Evolutionary conservation across 73 alveolate genomes (phyloP).

Genomic region (Paramecium primaurelia): DNA sequence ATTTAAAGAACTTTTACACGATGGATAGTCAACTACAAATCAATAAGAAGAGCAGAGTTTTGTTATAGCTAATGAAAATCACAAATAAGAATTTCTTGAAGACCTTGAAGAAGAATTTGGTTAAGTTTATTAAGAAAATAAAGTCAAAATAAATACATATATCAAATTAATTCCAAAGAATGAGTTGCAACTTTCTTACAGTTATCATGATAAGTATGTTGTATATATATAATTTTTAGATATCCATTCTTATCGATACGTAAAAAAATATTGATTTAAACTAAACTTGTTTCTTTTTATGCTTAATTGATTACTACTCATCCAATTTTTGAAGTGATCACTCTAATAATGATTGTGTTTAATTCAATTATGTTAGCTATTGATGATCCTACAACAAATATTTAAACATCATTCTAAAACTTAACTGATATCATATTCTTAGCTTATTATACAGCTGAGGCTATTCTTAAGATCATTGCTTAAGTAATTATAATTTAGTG

Average conservation of each 20-base stretch:
- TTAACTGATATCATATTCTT: slow-evolving; percentile 53
- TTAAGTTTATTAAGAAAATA: not conserved
- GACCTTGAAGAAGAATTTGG: slow-evolving; percentile 33
- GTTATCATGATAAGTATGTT: not conserved
- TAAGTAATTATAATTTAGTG: not conserved
- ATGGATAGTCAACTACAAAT: not conserved
- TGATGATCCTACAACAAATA: slow-evolving; percentile 65
- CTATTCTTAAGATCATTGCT: slow-evolving; percentile 57
- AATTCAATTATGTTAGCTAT: slow-evolving; percentile 66
- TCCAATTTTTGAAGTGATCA: slow-evolving; percentile 55
- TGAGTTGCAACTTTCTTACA: not conserved
- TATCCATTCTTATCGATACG: not conserved
- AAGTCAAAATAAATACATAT: not conserved
- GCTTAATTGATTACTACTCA: not conserved
- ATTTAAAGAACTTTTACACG: not conserved
- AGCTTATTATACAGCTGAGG: slow-evolving; percentile 60
- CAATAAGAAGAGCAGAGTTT: not conserved
- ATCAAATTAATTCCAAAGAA: slow-evolving; percentile 20
- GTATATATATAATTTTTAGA: not conserved
- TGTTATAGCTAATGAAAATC: not conserved
- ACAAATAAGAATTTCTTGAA: not conserved
- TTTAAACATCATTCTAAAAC: not conserved
- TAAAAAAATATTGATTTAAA: not conserved
- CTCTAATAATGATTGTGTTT: slow-evolving; percentile 63
- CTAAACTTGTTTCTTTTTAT: not conserved